Percentiles rank a stretch among this genome's conserved stretches.
phyloP scores from a whole-genome alignment of 345 rosid genomes.

The Murraya koenigii region DNA sequence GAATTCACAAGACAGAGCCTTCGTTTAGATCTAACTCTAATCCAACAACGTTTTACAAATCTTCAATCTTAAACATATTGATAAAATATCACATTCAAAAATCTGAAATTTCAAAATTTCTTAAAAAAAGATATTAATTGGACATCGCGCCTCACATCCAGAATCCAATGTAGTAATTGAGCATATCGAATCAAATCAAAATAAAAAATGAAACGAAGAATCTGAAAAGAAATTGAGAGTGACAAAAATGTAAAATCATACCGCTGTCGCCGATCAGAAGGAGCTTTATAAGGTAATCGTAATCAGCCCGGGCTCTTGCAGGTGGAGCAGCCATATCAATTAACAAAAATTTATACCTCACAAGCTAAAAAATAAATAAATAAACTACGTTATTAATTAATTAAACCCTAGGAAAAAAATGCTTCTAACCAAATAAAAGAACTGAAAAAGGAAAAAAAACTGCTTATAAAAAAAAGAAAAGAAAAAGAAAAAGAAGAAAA shows the following conservation, averaged over 20 bases:
- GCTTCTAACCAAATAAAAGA: not conserved
- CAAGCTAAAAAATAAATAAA: not conserved
- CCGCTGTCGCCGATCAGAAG: conserved; percentile 79
- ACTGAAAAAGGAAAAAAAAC: not conserved
- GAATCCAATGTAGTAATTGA: not conserved
- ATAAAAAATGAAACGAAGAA: not conserved
- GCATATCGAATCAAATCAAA: not conserved
- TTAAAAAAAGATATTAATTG: not conserved
- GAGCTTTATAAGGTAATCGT: conserved; percentile 70
- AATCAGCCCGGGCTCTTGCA: conserved; percentile 79
- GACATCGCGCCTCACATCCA: conserved; percentile 1
- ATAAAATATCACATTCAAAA: not conserved
- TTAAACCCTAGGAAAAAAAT: not conserved
- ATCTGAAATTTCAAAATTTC: not conserved
- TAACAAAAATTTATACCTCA: conserved; percentile 7
- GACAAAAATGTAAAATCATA: conserved; percentile 20
- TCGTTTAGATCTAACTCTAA: not conserved
- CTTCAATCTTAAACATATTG: not conserved
- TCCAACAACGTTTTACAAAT: not conserved
- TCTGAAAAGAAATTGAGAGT: not conserved
- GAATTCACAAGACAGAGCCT: not conserved
- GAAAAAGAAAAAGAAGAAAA: not conserved
- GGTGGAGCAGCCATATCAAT: conserved; percentile 66
- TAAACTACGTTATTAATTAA: not conserved
- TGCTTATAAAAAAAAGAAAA: not conserved